Conservation (phyloP, 1,284 basidiomycete genomes). For the Microbotryum intermedium region DNA sequence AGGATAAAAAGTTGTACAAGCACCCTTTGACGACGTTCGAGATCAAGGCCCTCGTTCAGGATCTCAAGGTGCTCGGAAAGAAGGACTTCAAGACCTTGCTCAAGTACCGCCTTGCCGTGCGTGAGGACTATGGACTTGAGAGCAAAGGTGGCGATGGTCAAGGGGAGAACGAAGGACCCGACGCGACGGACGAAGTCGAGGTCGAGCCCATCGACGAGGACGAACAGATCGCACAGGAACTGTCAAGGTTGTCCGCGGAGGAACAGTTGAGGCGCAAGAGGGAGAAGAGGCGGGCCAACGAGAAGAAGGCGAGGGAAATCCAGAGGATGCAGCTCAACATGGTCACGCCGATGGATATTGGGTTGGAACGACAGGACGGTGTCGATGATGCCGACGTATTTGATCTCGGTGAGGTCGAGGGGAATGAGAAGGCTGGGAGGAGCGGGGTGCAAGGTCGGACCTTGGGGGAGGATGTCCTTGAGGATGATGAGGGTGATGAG, state of each 20-base stretch:
- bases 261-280: conserved; percentile 69
- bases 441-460: conserved; percentile 37
- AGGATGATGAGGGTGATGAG: conserved; percentile 42
- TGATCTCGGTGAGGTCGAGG: conserved; percentile 61
- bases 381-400: conserved; percentile 68
- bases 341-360: conserved; percentile 92
- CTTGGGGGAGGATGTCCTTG: conserved; percentile 25
- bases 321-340: conserved; percentile 96
- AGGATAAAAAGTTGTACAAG: conserved; percentile 76
- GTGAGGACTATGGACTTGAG: conserved; percentile 78
- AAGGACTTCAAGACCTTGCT: conserved; percentile 90
- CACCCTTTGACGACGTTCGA: conserved; percentile 68
- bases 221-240: conserved; percentile 77
- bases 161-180: conserved; percentile 50
- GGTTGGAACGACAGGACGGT: conserved; percentile 59
- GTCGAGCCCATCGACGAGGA: conserved; percentile 78
- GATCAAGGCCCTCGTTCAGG: conserved; percentile 70
- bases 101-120: conserved; percentile 78
- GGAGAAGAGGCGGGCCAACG: conserved; percentile 78
- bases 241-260: conserved; percentile 46
- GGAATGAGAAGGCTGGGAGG: conserved; percentile 37
- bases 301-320: conserved; percentile 75
- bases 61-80: conserved; percentile 95
- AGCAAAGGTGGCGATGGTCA: conserved; percentile 45
- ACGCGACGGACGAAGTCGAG: conserved; percentile 66